Base-by-base conservation (phyloP, 2,329 filamentous ascomycete species). In the Ophiocordyceps australis region DNA sequence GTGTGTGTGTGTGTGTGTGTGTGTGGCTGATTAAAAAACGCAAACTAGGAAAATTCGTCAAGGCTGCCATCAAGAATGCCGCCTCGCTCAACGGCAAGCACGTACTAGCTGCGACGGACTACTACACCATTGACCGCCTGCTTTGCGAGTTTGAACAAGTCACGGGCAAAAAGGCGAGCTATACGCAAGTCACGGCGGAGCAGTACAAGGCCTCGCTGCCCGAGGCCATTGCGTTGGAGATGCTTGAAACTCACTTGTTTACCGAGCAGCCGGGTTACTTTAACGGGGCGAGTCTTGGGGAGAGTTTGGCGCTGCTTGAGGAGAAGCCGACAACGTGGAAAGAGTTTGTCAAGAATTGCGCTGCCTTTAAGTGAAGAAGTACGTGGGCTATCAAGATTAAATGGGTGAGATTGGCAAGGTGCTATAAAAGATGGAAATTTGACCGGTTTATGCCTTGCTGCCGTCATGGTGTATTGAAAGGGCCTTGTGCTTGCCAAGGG, bases 251-350 rank as follows among this genome's bases (percentile, higher is more conserved):
- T 29, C 46, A 55, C 40, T 33, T 47, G n/a, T 38, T 59, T 7
- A 31, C 57, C n/a, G 41, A 49, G 17, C 46, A 50, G 12, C 52
- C 47, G 5, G 54, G 53, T 2, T 59, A 57, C 32, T 59, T 50
- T 18, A 47, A 30, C 5, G 47, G 46, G 1, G 49, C 40, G 17
- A 37, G 40, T 21, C 29, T 55, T 7, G 36, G 37, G 9, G 42
- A 44, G 30, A 51, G 46, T 17, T 26, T 41, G 22, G 33, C 29
- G 3, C 33, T 55, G 16, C 21, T 57, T 5, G 43, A 45, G 4
- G 46, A 52, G 19, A 41, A 45, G 42, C 42, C 51, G 3, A 48
- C 42, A 1, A 45, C 41, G 4, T 55, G 50, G 50, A 50, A 43
- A 37, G 43, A 49, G 5, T 52, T 47, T 37, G 37, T 53, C 5